Base-by-base conservation (phyloP, 192 early-diverging fungal species). In the Coemansia sp. region DNA sequence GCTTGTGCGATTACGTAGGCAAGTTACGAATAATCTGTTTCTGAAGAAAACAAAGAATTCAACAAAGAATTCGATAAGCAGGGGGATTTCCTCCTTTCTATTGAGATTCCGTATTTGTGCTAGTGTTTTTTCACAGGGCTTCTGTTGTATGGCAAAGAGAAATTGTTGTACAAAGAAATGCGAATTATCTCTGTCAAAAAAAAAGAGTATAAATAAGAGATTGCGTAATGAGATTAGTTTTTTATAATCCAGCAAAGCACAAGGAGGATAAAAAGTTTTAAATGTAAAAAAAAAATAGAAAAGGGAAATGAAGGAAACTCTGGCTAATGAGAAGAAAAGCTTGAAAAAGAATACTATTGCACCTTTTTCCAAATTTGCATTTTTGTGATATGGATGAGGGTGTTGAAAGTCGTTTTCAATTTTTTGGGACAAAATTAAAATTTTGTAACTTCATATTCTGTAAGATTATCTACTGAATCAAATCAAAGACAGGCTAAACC, bases 161-260 rank as follows among this genome's bases (percentile, higher is more conserved):
- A 25, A 51, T 51, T 51, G 48, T 7, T 51, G 48, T 51, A 51
- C 48, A 51, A 51, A 51, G 21, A 51, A 51, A 51, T 23, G 48
- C 26, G 25, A 26, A 51, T 51, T 51, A 5, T 51, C 48, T 51
- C 48, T 51, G 48, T 13, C 39, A 57, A 57, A 15, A 21, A 60
- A 60, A 15, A 26, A 43, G 20, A 42, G 37, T 30, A 25, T 3
- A 49, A n/a, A 48, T 20, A 28, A 25, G 12, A 49, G 23, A 21
- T 29, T 63, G 16, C 16, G 10, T 33, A 25, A 49, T 35, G 34
- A 35, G 4, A 20, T 46, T 46, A 26, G 46, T 49, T 25, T 25
- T 21, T 12, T 49, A 7, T 49, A 21, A 25, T 21, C 46, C 23
- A 25, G 23, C 46, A 45, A 49, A 40, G 9, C 16, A 40, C 39